A percentile compares a stretch with the other conserved stretches of the same genome.
These are phyloP conservation scores for Nannizziopsis arthrosporioides DNA, from an alignment of 2,329 filamentous ascomycete genomes.

Conservation along the genomic window DNA sequence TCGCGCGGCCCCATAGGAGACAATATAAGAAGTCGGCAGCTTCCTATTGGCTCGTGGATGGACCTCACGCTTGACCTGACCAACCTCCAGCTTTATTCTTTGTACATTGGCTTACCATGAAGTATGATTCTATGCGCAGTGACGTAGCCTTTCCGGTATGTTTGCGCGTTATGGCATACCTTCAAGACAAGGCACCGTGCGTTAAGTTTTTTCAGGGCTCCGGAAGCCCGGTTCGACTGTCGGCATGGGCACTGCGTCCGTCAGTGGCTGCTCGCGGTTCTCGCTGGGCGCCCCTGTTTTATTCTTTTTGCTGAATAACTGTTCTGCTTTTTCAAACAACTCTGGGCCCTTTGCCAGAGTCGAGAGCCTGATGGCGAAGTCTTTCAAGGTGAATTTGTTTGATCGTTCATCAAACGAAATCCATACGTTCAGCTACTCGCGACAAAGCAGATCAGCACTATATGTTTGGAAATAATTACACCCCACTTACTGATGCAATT, in stretches of 20 bases:
- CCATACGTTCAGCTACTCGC: slow-evolving; percentile 29
- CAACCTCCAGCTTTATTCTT: no score
- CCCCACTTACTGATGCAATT: slow-evolving; percentile 33
- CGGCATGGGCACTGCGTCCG: background rate
- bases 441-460: background rate
- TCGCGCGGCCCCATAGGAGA: no score
- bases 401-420: slow-evolving; percentile 26
- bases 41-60: no score
- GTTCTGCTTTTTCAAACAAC: slow-evolving; percentile 5
- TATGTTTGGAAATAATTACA: background rate
- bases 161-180: background rate
- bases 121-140: no score
- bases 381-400: slow-evolving; percentile 26
- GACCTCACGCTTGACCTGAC: no score
- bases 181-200: background rate
- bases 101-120: no score
- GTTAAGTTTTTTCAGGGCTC: background rate
- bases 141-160: background rate
- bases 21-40: no score
- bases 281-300: background rate
- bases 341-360: background rate
- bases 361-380: slow-evolving; percentile 18
- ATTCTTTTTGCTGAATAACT: background rate
- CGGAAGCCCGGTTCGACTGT: background rate
- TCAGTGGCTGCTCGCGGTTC: background rate